Conservation (phyloP, 176 grass and related monocot genomes). For the Triticum timopheevii region DNA sequence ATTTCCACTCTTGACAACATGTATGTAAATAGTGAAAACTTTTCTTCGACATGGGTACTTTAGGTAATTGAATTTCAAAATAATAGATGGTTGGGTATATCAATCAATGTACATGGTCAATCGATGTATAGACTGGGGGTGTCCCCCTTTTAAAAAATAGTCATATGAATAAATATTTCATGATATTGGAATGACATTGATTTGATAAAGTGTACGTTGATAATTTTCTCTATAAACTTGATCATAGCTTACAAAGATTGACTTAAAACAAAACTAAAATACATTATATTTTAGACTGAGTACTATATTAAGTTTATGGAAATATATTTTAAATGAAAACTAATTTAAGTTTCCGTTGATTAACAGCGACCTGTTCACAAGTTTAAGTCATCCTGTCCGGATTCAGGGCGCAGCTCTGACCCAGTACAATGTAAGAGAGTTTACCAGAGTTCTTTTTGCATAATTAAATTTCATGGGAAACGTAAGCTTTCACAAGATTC, state of each 20-base stretch:
- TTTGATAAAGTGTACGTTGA: background rate
- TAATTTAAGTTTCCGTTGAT: background rate
- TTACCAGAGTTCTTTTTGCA: background rate
- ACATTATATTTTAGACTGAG: background rate
- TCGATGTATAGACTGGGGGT: too few species aligned
- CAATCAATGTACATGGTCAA: too few species aligned
- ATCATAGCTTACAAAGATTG: background rate
- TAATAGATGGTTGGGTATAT: too few species aligned
- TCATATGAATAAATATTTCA: background rate
- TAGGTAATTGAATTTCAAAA: too few species aligned
- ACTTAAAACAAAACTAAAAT: too few species aligned
- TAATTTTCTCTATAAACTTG: background rate
- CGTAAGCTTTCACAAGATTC: background rate
- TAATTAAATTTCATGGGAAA: background rate
- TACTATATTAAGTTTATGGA: background rate
- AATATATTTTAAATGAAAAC: background rate
- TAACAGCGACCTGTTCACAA: background rate
- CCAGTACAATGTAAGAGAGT: background rate
- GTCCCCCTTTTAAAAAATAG: too few species aligned
- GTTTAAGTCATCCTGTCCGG: background rate
- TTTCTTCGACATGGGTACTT: too few species aligned
- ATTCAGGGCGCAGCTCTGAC: background rate
- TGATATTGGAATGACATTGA: background rate
- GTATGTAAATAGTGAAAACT: too few species aligned
- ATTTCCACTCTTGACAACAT: too few species aligned